Percentiles rank a stretch among this genome's conserved stretches.
phyloP scores from a whole-genome alignment of 257 asterid genomes.

The Fraxinus quadrangulata region DNA sequence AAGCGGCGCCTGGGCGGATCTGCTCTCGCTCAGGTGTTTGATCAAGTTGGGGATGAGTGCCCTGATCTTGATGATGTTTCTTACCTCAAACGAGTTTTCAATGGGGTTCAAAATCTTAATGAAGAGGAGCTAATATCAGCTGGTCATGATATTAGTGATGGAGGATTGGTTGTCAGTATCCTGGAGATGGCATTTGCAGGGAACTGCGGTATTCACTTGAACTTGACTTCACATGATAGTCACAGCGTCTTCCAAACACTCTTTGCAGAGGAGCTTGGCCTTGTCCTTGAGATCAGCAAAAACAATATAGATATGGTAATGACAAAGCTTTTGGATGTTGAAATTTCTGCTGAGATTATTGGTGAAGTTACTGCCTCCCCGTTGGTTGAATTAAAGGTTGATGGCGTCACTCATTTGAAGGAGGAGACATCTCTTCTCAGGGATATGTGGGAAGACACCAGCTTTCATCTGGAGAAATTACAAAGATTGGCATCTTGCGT shows the following conservation, averaged over 20 bases:
- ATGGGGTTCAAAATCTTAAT: constrained; percentile 69
- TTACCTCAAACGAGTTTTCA: constrained; percentile 69
- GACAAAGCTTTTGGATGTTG: constrained; percentile 47
- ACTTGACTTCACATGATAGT: constrained; percentile 46
- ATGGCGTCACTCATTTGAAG: constrained; percentile 54
- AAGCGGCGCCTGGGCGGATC: constrained; percentile 86
- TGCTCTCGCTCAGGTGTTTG: constrained; percentile 88
- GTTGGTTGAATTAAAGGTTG: constrained; percentile 53
- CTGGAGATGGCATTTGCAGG: constrained; percentile 99
- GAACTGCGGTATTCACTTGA: constrained; percentile 67
- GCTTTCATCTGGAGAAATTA: constrained; percentile 78
- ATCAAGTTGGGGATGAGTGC: constrained; percentile 77
- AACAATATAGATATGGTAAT: constrained; percentile 45
- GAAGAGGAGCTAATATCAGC: constrained; percentile 76
- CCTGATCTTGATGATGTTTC: constrained; percentile 87
- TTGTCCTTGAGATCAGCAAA: constrained; percentile 66
- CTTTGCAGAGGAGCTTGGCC: constrained; percentile 90
- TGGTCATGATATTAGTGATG: constrained; percentile 95
- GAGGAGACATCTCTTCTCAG: constrained; percentile 61
- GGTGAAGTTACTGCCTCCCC: constrained; percentile 64
- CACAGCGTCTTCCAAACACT: constrained; percentile 50
- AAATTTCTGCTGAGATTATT: constrained; percentile 56
- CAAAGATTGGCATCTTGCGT: constrained; percentile 82
- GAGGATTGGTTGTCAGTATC: constrained; percentile 70
- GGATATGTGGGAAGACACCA: constrained; percentile 91